Evolutionary conservation across 2,329 filamentous ascomycete species (phyloP).

Genomic region (Colletotrichum magnum): DNA sequence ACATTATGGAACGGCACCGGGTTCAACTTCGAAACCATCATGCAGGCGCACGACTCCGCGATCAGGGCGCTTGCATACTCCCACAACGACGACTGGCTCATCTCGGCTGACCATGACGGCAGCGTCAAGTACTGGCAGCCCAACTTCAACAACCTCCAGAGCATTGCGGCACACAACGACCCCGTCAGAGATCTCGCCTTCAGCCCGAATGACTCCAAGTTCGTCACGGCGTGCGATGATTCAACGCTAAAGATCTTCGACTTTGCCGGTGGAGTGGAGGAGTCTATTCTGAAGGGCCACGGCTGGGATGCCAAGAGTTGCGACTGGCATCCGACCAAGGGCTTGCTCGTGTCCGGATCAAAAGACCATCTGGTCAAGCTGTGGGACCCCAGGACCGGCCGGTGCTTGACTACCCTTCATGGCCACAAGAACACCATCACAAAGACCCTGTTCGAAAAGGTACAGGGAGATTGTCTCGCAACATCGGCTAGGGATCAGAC

Average conservation of each 20-base stretch:
- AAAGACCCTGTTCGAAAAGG: slow-evolving; percentile 90
- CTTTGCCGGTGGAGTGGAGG: slow-evolving; percentile 88
- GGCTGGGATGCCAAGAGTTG: slow-evolving; percentile 98
- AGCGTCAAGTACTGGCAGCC: slow-evolving; percentile 99
- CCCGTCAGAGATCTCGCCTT: slow-evolving; percentile 93
- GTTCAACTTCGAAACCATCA: slow-evolving; percentile 99
- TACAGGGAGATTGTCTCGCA: slow-evolving; percentile 86
- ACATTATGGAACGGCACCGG: slow-evolving; percentile 99
- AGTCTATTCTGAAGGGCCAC: slow-evolving; percentile 90
- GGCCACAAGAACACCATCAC: slow-evolving; percentile 98
- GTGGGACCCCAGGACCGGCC: slow-evolving; percentile 94
- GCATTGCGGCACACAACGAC: slow-evolving; percentile 90
- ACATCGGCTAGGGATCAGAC: slow-evolving; percentile 95
- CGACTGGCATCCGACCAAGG: slow-evolving; percentile 97
- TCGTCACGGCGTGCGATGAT: slow-evolving; percentile 96
- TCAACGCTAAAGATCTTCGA: slow-evolving; percentile 96
- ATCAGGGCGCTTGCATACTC: slow-evolving; percentile 90
- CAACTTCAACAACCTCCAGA: slow-evolving; percentile 99
- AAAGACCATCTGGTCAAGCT: slow-evolving; percentile 98
- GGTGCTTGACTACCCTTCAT: slow-evolving; percentile 93
- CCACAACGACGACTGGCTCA: slow-evolving; percentile 95
- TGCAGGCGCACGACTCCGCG: slow-evolving; percentile 94
- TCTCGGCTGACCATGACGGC: slow-evolving; percentile 95
- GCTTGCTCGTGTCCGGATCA: slow-evolving; percentile 92
- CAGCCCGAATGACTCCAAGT: slow-evolving; percentile 94